Evolutionary conservation across 1,139 yeast species (phyloP).

Genomic region (Martiniozyma asiatica): DNA sequence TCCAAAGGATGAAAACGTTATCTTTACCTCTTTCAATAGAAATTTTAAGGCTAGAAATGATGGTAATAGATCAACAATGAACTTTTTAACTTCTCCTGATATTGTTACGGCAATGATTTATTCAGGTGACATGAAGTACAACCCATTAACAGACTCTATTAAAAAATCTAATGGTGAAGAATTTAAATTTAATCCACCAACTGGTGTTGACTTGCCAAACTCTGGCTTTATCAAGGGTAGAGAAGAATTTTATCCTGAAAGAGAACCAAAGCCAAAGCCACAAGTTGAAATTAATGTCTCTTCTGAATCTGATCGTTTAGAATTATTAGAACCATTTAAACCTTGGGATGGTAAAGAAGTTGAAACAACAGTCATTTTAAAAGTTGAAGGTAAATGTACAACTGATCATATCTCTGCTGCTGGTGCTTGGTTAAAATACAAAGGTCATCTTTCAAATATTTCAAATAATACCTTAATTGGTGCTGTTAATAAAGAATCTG

Average conservation of each 20-base stretch:
- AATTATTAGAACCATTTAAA: constrained; percentile 76
- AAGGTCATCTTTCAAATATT: constrained; percentile 93
- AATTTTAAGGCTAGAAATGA: constrained; percentile 96
- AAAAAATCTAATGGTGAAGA: constrained; percentile 49
- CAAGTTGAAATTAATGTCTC: constrained; percentile 61
- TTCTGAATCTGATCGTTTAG: constrained; percentile 70
- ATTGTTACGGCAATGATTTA: constrained; percentile 94
- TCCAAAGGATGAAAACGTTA: constrained; percentile 66
- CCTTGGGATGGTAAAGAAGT: constrained; percentile 83
- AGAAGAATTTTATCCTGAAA: constrained; percentile 71
- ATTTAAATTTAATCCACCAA: constrained; percentile 70
- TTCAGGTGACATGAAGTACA: constrained; percentile 80
- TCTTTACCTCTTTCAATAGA: constrained; percentile 91
- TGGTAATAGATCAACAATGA: constrained; percentile 94
- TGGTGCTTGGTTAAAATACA: constrained; percentile 98
- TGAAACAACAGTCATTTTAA: constrained; percentile 60
- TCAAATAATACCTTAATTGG: constrained; percentile 93
- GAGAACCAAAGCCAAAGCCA: constrained; percentile 61
- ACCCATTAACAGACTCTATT: constrained; percentile 75
- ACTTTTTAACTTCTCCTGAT: constrained; percentile 93
- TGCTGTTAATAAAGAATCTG: constrained; percentile 93
- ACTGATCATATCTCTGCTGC: constrained; percentile 98
- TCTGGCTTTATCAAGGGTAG: constrained; percentile 78
- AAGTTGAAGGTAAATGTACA: constrained; percentile 96
- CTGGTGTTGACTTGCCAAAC: constrained; percentile 78